Evolutionary conservation across 2,329 filamentous ascomycete species (phyloP), one percentile per base, ranked within the genome.

Genomic region (Passalora sequoiae): DNA sequence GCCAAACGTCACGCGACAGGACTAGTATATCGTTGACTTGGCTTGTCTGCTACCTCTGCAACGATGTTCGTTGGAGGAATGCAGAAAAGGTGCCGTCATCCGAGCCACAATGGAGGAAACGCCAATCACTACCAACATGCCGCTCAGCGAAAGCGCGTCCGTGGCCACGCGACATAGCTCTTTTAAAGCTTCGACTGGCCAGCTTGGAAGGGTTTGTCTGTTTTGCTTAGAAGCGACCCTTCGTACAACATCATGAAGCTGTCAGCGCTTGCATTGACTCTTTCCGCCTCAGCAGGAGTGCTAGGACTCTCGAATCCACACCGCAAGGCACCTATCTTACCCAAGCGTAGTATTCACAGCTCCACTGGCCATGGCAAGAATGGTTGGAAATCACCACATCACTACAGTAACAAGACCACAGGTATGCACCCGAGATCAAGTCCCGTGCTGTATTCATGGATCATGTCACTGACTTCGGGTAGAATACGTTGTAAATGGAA

Each of bases 401-500:
- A 43, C 16, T 43, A 29, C 20, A 43, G 24, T 1, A 35, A 43
- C 32, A 43, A 38, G 40, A 43, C 40, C 9, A 25, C 36, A 16
- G 17, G 40, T 38, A 15, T 6, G 40, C 62, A 9, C 59, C 58
- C 3, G 53, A 61, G 3, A 58, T 64, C 15, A 43, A 50, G 29
- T 62, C n/a, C n/a, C n/a, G n/a, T 62, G 28, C 36, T 53, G 60
- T 42, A 55, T 62, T 37, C 60, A 59, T 20, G 60, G 63, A 40
- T 55, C 55, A 9, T 63, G 59, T 37, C 57, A 21, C 67, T 32
- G 55, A 30, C 49, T 3, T 39, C 61, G 3, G 47, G 53, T 29
- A 57, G 60, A 32, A n/a, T 56, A 49, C 29, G 55, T 50, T 13
- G 60, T 63, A 24, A 54, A 63, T 24, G 60, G 59, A 16, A 55